phyloP scores from a whole-genome alignment of 2,329 filamentous ascomycete genomes.

The Diatrype stigma region DNA sequence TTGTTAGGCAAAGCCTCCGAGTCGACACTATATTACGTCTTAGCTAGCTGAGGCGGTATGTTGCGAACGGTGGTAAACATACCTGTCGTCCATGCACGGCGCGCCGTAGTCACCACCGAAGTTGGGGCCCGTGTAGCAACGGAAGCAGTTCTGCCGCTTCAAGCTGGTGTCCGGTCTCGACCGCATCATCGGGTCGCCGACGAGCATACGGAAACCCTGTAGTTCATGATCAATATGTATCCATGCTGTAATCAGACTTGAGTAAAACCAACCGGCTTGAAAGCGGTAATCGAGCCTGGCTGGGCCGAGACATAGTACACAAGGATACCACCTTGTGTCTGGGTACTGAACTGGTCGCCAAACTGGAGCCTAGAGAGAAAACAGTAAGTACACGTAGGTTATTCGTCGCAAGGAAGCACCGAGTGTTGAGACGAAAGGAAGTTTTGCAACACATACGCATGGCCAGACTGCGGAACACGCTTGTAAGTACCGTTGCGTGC shows the following conservation, averaged over 20 bases:
- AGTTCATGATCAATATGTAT: neutral
- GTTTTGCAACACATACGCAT: constrained; percentile 46
- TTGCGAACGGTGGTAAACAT: constrained; percentile 33
- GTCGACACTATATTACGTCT: neutral
- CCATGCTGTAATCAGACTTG: too few relatives aligned
- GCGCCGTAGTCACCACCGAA: constrained; percentile 40
- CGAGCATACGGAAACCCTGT: constrained; percentile 43
- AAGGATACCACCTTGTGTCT: neutral
- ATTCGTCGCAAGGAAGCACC: too few relatives aligned
- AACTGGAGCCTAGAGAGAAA: constrained; percentile 30
- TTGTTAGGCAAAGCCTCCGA: constrained; percentile 28
- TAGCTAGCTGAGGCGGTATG: neutral
- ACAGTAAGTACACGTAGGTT: neutral
- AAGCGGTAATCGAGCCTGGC: constrained; percentile 39
- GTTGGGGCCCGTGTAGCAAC: constrained; percentile 26
- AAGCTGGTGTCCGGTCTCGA: neutral
- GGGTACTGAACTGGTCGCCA: constrained; percentile 30
- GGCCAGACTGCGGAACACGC: constrained; percentile 40
- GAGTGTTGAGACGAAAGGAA: neutral
- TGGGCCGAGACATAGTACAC: constrained; percentile 44
- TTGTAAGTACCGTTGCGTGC: constrained; percentile 28
- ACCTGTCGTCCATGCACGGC: constrained; percentile 37
- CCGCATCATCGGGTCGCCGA: constrained; percentile 32
- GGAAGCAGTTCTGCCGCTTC: neutral
- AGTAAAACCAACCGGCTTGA: constrained; percentile 30